Base-by-base conservation (phyloP, 495 filamentous ascomycete species). In the Symbiotaphrina buchneri region DNA sequence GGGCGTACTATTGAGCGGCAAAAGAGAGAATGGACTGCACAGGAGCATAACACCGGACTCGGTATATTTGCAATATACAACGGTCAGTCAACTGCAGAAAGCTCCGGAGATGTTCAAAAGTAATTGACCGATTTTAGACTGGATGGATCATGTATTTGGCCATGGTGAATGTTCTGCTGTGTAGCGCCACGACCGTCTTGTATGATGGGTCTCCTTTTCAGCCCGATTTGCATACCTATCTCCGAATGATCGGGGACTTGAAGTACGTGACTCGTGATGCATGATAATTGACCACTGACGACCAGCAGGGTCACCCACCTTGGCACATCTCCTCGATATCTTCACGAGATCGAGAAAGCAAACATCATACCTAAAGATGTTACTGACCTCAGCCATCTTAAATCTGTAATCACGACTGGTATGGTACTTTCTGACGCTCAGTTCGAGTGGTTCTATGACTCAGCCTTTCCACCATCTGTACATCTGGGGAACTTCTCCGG, bases 121-220 rank as follows among this genome's bases (percentile, higher is more conserved):
- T n/a, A n/a, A n/a, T n/a, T n/a, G n/a, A n/a, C n/a, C n/a, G 70
- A 65, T 7, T 21, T 3, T 22, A 32, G 26, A 78, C 72, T 0
- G 77, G 78, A 4, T 85, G 78, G 78, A 83, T 85, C 42, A 85
- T 85, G 77, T 84, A 84, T 47, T 47, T 79, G 19, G 45, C 59
- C 13, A 56, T 55, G 29, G 48, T 74, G 11, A 48, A 50, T 19
- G 47, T 51, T 2, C 51, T 81, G 10, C 41, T 72, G 0, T 42
- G 48, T 16, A 74, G 77, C 5, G 55, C 55, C 0, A 55, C 63
- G 19, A 47, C 63, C 6, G 44, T 85, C 27, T 45, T 81, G 4
- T 85, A 83, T 46, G 78, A 85, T 45, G 77, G 78, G 10, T 74
- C 65, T 3, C 78, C 77, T 3, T 81, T 84, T 47, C 50, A 67